Evolutionary conservation across 2,329 filamentous ascomycete species (phyloP), one percentile per base, ranked within the genome.

Genomic region (Cryphonectria carpinicola): DNA sequence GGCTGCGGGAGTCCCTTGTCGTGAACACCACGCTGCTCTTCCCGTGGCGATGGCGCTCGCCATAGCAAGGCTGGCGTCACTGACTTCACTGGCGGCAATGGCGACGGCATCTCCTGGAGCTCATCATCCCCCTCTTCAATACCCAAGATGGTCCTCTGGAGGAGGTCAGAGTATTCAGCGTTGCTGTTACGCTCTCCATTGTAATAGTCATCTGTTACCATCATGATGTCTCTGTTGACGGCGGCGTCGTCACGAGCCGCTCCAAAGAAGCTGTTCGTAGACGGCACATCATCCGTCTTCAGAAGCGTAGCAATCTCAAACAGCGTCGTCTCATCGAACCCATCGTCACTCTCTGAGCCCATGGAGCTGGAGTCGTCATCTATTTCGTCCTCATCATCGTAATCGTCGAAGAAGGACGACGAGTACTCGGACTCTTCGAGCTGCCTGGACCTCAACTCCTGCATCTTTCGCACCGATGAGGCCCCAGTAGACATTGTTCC

Each of bases 231-330:
- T n/a, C 19, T 49, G 43, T 17, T 46, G 43, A 75, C 71, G 10
- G 11, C 28, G 14, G 76, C 71, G 17, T 73, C 72, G 66, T 71
- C 46, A 4, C 49, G 70, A 19, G 76, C 71, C 8, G 75, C 75
- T 14, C 83, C 84, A 25, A 88, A 77, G 11, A 89, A 77, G 74
- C 85, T 89, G 58, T 85, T 76, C 74, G 82, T 85, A 17, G 86
- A 86, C 4, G 87, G 86, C 5, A 89, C 78, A 65, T 84, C 78
- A 69, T 85, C 83, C 2, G 84, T 82, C 77, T 86, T 84, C 14
- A 90, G 80, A 56, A 90, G 81, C 71, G 82, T 88, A 70, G 88
- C 88, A 79, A 91, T 90, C 76, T 90, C 88, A 86, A 87, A 90
- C 37, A 90, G 80, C 0, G 87, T 90, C 13, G 81, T 85, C 79